phyloP scores from a whole-genome alignment of 2,329 filamentous ascomycete genomes.

The Colletotrichum spinosum region DNA sequence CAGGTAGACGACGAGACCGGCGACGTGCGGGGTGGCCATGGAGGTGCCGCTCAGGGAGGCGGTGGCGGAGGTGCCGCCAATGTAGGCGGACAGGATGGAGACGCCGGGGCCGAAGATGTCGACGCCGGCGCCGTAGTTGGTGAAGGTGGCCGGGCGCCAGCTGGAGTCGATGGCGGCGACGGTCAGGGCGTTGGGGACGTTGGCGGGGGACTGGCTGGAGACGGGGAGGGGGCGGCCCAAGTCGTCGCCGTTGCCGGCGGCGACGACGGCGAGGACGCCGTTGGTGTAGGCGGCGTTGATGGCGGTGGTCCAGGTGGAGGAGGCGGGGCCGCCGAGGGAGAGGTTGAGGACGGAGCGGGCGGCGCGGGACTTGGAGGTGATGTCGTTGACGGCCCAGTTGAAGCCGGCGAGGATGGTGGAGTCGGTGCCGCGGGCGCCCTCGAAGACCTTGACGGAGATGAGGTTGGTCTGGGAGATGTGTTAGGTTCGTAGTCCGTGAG shows the following conservation, averaged over 20 bases:
- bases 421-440: slow-evolving; percentile 43
- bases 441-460: slow-evolving; percentile 60
- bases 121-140: slow-evolving; percentile 61
- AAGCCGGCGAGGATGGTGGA: slow-evolving; percentile 48
- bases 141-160: slow-evolving; percentile 56
- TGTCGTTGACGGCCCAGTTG: slow-evolving; percentile 59
- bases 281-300: slow-evolving; percentile 56
- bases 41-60: slow-evolving; percentile 67
- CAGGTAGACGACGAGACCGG: slow-evolving; percentile 71
- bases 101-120: slow-evolving; percentile 65
- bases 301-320: slow-evolving; percentile 59
- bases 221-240: slow-evolving; percentile 32
- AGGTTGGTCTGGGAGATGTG: slow-evolving; percentile 43
- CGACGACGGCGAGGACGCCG: slow-evolving; percentile 65
- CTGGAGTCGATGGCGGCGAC: slow-evolving; percentile 60
- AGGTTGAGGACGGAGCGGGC: slow-evolving; percentile 64
- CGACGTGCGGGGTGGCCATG: slow-evolving; percentile 72
- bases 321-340: slow-evolving; percentile 62
- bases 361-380: slow-evolving; percentile 52
- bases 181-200: slow-evolving; percentile 60
- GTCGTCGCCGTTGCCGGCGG: slow-evolving; percentile 65
- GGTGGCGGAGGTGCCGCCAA: slow-evolving; percentile 53
- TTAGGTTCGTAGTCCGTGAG: neutral
- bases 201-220: slow-evolving; percentile 58
- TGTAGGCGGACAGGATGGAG: slow-evolving; percentile 59